These are phyloP conservation scores for Cucumis sativus DNA, from an alignment of 306 rosid species.

Conservation along the genomic window DNA sequence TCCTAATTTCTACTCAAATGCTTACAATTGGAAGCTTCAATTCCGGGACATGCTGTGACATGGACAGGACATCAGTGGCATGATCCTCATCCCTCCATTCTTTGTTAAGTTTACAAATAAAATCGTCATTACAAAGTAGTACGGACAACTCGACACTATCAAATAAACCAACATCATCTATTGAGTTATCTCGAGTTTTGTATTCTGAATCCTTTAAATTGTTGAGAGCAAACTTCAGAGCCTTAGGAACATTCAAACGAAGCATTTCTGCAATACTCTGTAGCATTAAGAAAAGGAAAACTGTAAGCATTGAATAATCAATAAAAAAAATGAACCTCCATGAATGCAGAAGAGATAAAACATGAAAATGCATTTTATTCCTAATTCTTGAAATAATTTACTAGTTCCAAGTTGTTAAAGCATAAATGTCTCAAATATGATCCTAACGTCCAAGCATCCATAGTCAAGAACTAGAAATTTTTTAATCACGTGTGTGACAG, in stretches of 20 bases:
- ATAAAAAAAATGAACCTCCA: not conserved
- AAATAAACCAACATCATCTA: constrained; percentile 55
- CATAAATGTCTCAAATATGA: not conserved
- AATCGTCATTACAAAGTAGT: constrained; percentile 69
- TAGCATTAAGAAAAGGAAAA: constrained; percentile 13
- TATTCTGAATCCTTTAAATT: constrained; percentile 45
- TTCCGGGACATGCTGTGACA: constrained; percentile 69
- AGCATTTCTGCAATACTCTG: constrained; percentile 75
- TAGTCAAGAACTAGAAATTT: not conserved
- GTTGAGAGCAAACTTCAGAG: constrained; percentile 65
- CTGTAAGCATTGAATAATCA: not conserved
- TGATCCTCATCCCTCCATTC: constrained; percentile 94
- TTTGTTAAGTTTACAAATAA: constrained; percentile 66
- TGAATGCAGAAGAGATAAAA: not conserved
- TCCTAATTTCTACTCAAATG: constrained; percentile 1
- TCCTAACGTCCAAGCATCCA: not conserved
- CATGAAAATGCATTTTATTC: not conserved
- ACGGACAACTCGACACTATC: constrained; percentile 65
- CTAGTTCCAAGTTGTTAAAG: not conserved
- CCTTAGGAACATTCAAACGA: constrained; percentile 58
- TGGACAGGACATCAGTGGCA: constrained; percentile 75
- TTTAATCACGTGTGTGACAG: not conserved
- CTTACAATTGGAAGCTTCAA: constrained; percentile 72
- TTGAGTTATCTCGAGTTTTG: constrained; percentile 57
- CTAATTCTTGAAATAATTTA: not conserved